phyloP scores from a whole-genome alignment of 768 basidiomycete species.

The Phlebiopsis flavidoalba region DNA sequence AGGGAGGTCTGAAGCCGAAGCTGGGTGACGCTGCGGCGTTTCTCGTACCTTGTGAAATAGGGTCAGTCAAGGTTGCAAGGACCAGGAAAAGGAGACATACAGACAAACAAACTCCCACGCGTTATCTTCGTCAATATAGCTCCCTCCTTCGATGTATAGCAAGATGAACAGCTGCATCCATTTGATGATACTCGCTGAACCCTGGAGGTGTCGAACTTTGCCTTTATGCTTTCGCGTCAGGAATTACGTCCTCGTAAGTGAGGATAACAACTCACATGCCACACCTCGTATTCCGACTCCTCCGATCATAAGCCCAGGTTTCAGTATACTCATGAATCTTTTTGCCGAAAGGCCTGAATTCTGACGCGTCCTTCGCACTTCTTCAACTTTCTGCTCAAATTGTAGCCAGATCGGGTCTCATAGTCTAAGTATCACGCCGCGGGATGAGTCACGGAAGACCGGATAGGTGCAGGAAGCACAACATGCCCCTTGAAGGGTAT shows the following conservation, averaged over 20 bases:
- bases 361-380: conserved; percentile 71
- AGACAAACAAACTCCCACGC: conserved; percentile 89
- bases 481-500: conserved; percentile 73
- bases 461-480: not conserved
- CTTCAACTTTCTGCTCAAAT: conserved; percentile 68
- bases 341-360: conserved; percentile 74
- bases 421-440: conserved; percentile 45
- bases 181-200: conserved; percentile 85
- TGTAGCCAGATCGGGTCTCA: conserved; percentile 55
- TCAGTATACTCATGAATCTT: conserved; percentile 73
- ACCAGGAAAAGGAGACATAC: conserved; percentile 39
- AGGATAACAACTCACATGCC: conserved; percentile 58
- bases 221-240: conserved; percentile 34
- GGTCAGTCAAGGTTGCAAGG: not conserved
- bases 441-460: not conserved
- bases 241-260: not conserved
- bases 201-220: conserved; percentile 82
- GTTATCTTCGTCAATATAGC: conserved; percentile 93
- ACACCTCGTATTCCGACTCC: conserved; percentile 38
- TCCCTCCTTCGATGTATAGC: conserved; percentile 93
- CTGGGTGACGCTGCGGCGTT: conserved; percentile 66
- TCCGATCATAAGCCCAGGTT: conserved; percentile 42
- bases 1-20: conserved; percentile 43
- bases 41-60: conserved; percentile 63
- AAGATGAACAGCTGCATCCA: conserved; percentile 94